A percentile compares a stretch with the other conserved stretches of the same genome.
phyloP scores from a whole-genome alignment of 1,284 basidiomycete species.

The Moniliophthora roreri region DNA sequence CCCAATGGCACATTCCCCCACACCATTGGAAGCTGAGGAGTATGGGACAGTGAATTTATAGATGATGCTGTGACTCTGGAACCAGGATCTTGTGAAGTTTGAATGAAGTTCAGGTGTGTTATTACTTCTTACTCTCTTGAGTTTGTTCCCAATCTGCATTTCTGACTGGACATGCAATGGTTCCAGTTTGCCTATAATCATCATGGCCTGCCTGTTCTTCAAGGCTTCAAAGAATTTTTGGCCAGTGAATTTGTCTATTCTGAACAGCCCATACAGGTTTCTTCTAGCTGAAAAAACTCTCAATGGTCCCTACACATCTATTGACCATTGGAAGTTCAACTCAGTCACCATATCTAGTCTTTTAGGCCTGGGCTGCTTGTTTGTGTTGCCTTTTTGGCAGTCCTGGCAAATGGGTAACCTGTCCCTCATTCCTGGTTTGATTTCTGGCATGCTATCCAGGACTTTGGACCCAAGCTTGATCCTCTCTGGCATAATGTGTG shows the following conservation, averaged over 20 bases:
- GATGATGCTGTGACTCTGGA: neutral
- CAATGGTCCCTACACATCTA: slow-evolving; percentile 1
- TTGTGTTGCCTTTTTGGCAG: too few species aligned
- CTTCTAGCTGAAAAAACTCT: neutral
- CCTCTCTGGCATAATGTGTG: too few species aligned
- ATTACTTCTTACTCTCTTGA: slow-evolving; percentile 1
- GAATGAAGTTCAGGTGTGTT: slow-evolving; percentile 4
- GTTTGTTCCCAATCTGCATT: neutral
- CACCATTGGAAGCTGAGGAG: slow-evolving; percentile 5
- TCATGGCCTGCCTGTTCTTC: neutral
- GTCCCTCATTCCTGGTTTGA: too few species aligned
- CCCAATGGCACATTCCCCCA: slow-evolving; percentile 5
- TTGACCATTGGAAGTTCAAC: neutral
- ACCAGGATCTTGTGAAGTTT: neutral
- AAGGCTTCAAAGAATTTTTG: neutral
- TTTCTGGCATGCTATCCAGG: too few species aligned
- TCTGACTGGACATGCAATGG: neutral
- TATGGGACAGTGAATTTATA: neutral
- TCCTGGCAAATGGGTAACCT: too few species aligned
- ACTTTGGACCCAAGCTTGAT: too few species aligned
- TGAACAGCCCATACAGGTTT: neutral
- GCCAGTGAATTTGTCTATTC: neutral
- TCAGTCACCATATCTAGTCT: neutral
- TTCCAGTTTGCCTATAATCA: neutral
- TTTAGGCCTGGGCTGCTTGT: neutral